Evolutionary conservation across 2,329 filamentous ascomycete species (phyloP).

Genomic region (Bipolaris oryzae): DNA sequence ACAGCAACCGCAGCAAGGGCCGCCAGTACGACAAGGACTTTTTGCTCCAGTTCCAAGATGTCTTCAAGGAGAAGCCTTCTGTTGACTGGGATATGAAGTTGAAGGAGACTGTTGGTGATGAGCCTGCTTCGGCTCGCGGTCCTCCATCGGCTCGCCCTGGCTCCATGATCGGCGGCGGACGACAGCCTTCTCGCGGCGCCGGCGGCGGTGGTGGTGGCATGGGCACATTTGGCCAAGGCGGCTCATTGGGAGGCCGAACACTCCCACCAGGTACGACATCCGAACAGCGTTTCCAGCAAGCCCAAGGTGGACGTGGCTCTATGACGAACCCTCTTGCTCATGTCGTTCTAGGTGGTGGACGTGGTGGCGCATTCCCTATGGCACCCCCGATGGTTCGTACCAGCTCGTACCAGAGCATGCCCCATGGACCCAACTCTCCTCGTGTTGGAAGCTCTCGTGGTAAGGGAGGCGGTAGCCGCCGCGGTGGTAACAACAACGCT

Average conservation of each 20-base stretch:
- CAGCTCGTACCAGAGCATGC: constrained; percentile 63
- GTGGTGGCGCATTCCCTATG: constrained; percentile 64
- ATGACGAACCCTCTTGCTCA: constrained; percentile 62
- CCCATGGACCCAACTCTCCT: constrained; percentile 71
- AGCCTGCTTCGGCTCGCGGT: constrained; percentile 66
- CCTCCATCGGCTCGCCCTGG: constrained; percentile 65
- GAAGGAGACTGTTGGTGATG: constrained; percentile 82
- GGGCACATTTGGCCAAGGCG: constrained; percentile 67
- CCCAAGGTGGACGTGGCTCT: constrained; percentile 30
- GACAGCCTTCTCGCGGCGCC: constrained; percentile 54
- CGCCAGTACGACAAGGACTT: constrained; percentile 97
- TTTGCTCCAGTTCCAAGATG: constrained; percentile 91
- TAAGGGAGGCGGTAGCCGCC: constrained; percentile 66
- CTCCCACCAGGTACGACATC: constrained; percentile 80
- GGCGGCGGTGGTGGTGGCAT: constrained; percentile 58
- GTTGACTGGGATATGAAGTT: constrained; percentile 91
- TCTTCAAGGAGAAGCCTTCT: constrained; percentile 96
- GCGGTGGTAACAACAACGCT: constrained; percentile 60
- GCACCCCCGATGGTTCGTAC: constrained; percentile 70
- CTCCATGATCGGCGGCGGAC: constrained; percentile 55
- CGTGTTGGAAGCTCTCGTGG: constrained; percentile 68
- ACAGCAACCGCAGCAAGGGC: constrained; percentile 76
- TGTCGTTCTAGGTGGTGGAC: constrained; percentile 59
- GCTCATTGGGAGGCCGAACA: constrained; percentile 55
- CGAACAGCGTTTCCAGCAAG: constrained; percentile 67